A percentile compares a stretch with the other conserved stretches of the same genome.
Conservation (phyloP, 1,284 basidiomycete genomes). For the Tilletiopsis washingtonensis region DNA sequence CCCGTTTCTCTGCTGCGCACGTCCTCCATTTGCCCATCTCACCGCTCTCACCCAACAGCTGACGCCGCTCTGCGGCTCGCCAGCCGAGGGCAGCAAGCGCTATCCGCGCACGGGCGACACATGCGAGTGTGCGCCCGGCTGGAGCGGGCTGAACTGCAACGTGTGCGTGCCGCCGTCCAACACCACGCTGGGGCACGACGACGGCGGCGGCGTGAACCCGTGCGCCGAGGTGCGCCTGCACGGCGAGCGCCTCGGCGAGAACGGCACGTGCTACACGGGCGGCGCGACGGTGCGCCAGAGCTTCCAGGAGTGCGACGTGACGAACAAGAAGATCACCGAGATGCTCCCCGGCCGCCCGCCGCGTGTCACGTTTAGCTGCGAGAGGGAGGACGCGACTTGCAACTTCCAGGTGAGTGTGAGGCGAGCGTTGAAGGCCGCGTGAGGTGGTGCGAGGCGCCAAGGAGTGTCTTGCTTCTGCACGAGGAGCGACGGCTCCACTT, state of each 20-base stretch:
- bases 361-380: constrained; percentile 74
- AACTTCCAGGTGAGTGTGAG: constrained; percentile 29
- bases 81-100: constrained; percentile 77
- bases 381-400: constrained; percentile 20
- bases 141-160: constrained; percentile 83
- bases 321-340: constrained; percentile 77
- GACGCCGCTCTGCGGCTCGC: constrained; percentile 70
- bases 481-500: no score
- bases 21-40: no score
- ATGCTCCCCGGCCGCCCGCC: constrained; percentile 79
- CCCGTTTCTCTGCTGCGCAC: no score
- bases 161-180: constrained; percentile 10
- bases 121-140: constrained; percentile 86
- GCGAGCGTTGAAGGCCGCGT: no score
- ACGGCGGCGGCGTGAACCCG: constrained; percentile 7
- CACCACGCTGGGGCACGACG: constrained; percentile 2
- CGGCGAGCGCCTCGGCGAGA: constrained; percentile 48
- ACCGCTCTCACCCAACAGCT: no score
- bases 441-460: not conserved
- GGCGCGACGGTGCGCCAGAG: constrained; percentile 84
- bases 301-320: constrained; percentile 96
- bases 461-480: not conserved
- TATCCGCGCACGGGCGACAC: constrained; percentile 61
- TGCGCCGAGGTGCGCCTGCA: constrained; percentile 25
- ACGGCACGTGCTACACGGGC: constrained; percentile 89